Evolutionary conservation across 305 asterid genomes (phyloP), one percentile per base, ranked within the genome.

Genomic region (Rubia balearica): DNA sequence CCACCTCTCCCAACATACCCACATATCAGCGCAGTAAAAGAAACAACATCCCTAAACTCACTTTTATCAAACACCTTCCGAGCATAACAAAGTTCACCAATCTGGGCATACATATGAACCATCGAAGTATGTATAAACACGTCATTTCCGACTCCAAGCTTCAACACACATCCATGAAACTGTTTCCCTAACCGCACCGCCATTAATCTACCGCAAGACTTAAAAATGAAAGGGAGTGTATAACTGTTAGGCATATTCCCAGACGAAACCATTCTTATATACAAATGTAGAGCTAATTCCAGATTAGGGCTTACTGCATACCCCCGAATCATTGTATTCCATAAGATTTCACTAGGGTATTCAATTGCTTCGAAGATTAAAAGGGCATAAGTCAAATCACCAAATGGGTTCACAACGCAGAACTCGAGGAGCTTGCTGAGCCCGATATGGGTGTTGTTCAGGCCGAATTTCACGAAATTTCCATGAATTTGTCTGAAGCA

Each of bases 151-250:
- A 86, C 84, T 65, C 95, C 92, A 57, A 81, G 75, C 70, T 90
- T 86, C 68, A 86, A 73, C 0, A 83, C 82, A 60, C 87, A 95
- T 10, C 84, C 86, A 69, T 90, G 96, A 24, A 90, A 55, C 63
- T 84, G 90, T 75, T 83, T 84, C 49, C 95, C 91, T 1, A 78
- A 14, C 24, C 45, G 51, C 53, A 56, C 57, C 16, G 60, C 61
- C 69, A 62, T 66, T 12, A 80, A 74, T 76, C 71, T 86, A 46
- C 76, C 70, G 75, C 90, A 86, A 65, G 87, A 78, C 70, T 90
- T 90, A 8, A 90, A 82, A 78, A 88, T 76, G 71, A 86, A 88
- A 8, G 96, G 89, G 61, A 86, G 86, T 0, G 92, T 86, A 74
- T 83, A 85, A 2, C 83, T 79, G 77, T 88, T 88, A 10, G 91